Evolutionary conservation across 495 filamentous ascomycete species (phyloP).

Genomic region (Penicillium lividum): DNA sequence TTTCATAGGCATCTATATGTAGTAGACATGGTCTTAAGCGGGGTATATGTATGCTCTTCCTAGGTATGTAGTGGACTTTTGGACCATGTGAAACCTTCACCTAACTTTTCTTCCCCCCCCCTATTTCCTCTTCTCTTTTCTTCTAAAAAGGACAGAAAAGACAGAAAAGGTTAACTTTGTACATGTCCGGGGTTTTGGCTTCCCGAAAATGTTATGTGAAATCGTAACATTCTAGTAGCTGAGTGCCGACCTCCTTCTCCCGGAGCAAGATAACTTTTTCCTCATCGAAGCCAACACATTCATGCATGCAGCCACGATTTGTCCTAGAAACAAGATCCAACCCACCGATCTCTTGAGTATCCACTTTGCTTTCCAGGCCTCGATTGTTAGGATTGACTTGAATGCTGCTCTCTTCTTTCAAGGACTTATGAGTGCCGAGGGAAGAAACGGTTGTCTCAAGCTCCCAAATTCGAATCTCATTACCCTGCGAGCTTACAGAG

Average conservation of each 20-base stretch:
- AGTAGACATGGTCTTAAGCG: no score
- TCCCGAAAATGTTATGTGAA: constrained; percentile 61
- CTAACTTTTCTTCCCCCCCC: no score
- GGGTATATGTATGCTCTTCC: no score
- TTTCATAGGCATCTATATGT: no score
- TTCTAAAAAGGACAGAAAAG: no score
- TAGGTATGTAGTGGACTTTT: no score
- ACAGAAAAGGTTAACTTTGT: background rate
- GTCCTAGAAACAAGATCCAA: constrained; percentile 5
- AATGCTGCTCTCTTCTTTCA: constrained; percentile 54
- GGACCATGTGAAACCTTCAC: no score
- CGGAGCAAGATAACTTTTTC: constrained; percentile 87
- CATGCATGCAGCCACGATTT: constrained; percentile 33
- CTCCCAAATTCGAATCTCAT: constrained; percentile 93
- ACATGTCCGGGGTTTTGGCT: background rate
- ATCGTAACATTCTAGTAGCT: constrained; percentile 86
- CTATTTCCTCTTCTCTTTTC: no score
- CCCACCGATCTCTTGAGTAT: background rate
- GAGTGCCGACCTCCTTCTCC: constrained; percentile 64
- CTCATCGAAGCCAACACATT: constrained; percentile 90
- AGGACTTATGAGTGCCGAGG: constrained; percentile 36
- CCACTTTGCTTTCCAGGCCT: constrained; percentile 11
- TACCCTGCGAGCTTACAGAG: constrained; percentile 76
- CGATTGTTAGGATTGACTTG: constrained; percentile 48
- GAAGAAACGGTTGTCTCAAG: constrained; percentile 71